Percentiles rank a stretch among this genome's conserved stretches.
phyloP scores from a whole-genome alignment of 1,284 basidiomycete genomes.

The Flammula alnicola region DNA sequence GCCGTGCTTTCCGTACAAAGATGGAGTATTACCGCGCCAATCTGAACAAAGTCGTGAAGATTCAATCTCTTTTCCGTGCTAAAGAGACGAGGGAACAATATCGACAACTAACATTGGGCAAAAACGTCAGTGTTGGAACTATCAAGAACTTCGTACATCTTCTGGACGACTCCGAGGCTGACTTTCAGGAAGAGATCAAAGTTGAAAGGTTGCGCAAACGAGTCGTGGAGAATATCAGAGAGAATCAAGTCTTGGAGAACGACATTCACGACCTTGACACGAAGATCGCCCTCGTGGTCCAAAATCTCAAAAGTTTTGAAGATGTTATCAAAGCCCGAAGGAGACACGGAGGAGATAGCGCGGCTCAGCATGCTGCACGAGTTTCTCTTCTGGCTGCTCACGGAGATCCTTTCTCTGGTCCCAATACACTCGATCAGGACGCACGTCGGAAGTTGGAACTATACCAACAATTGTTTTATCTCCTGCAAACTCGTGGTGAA shows the following conservation, averaged over 20 bases:
- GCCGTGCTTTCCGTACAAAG: conserved; percentile 74
- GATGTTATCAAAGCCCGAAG: conserved; percentile 77
- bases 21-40: conserved; percentile 78
- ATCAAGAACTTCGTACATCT: conserved; percentile 99
- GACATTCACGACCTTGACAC: conserved; percentile 94
- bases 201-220: conserved; percentile 89
- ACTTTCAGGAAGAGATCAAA: conserved; percentile 97
- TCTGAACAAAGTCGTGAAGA: conserved; percentile 88
- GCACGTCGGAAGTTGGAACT: conserved; percentile 93
- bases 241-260: conserved; percentile 90
- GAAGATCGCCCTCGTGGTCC: conserved; percentile 95
- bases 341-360: conserved; percentile 68
- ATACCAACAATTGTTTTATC: conserved; percentile 97
- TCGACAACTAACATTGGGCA: conserved; percentile 91
- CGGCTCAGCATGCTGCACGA: conserved; percentile 71
- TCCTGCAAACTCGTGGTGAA: conserved; percentile 88
- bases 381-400: conserved; percentile 84
- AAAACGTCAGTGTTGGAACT: conserved; percentile 92
- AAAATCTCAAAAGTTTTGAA: conserved; percentile 94
- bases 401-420: conserved; percentile 88
- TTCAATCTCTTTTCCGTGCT: conserved; percentile 95
- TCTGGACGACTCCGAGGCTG: conserved; percentile 94
- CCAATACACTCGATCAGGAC: conserved; percentile 83
- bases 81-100: conserved; percentile 97
- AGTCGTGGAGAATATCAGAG: conserved; percentile 92